Percentiles rank a stretch among this genome's conserved stretches.
These are phyloP conservation scores for Ensete ventricosum DNA, from an alignment of 176 grass and related monocot genomes.

Conservation along the genomic window DNA sequence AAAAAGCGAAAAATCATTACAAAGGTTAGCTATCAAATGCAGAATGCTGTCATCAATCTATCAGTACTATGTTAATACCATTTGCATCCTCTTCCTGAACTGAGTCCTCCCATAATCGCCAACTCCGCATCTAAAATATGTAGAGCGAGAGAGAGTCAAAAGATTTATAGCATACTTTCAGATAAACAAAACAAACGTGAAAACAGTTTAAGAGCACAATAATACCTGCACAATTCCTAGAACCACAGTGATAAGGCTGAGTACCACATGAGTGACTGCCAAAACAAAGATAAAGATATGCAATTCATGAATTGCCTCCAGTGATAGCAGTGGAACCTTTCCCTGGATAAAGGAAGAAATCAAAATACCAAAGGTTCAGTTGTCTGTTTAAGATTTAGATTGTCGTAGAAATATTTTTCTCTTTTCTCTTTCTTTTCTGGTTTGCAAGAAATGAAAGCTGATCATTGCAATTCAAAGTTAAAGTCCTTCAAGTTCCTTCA, in stretches of 20 bases:
- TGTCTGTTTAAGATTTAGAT: too few species aligned
- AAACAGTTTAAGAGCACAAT: not conserved
- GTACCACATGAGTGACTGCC: conserved; percentile 32
- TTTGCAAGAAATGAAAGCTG: too few species aligned
- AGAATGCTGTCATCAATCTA: not conserved
- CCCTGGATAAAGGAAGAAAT: conserved; percentile 23
- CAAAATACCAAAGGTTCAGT: not conserved
- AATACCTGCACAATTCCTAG: conserved; percentile 37
- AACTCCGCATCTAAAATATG: conserved; percentile 27
- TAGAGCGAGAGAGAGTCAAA: not conserved
- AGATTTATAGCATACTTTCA: not conserved
- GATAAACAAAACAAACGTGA: not conserved
- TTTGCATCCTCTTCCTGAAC: conserved; percentile 18
- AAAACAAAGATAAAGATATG: conserved; percentile 47
- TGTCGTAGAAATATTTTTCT: too few species aligned
- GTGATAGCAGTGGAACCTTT: conserved; percentile 34
- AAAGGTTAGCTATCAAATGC: too few species aligned
- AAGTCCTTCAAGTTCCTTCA: too few species aligned
- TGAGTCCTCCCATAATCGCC: conserved; percentile 31
- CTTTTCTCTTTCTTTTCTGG: too few species aligned
- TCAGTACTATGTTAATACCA: not conserved
- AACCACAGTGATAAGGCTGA: conserved; percentile 28
- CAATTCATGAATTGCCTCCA: conserved; percentile 27
- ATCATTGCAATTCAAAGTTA: too few species aligned
- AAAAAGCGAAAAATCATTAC: too few species aligned